phyloP scores from a whole-genome alignment of 495 filamentous ascomycete genomes.

The Penicillium canariense region DNA sequence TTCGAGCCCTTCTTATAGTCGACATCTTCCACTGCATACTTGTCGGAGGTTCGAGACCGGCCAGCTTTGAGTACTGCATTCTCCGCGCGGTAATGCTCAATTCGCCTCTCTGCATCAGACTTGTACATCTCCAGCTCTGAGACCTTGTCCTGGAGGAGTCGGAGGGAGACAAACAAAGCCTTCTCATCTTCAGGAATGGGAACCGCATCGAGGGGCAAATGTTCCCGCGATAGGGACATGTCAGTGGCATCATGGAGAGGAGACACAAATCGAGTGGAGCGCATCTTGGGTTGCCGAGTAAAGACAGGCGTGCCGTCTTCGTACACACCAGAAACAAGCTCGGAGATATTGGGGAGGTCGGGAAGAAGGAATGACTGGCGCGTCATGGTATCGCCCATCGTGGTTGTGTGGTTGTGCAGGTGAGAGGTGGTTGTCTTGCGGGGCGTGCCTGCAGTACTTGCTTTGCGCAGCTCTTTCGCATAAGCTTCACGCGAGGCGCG shows the following conservation, averaged over 20 bases:
- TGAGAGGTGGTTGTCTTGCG: constrained; percentile 21
- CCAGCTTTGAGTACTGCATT: constrained; percentile 53
- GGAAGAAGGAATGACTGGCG: constrained; percentile 65
- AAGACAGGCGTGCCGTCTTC: constrained; percentile 65
- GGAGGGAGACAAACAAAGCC: constrained; percentile 64
- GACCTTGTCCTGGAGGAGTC: constrained; percentile 66
- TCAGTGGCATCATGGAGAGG: constrained; percentile 41
- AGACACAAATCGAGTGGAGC: constrained; percentile 57
- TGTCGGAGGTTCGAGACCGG: constrained; percentile 43
- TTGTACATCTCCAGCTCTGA: constrained; percentile 58
- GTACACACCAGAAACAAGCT: constrained; percentile 67
- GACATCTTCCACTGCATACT: constrained; percentile 40
- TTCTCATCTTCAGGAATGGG: constrained; percentile 68
- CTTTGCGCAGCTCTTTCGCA: constrained; percentile 34
- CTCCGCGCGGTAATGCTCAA: constrained; percentile 56
- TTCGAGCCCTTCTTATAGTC: constrained; percentile 33
- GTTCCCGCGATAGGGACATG: constrained; percentile 38
- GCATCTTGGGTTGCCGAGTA: constrained; percentile 47
- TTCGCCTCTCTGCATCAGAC: constrained; percentile 53
- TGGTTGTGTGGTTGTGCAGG: constrained; percentile 24
- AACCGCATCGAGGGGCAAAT: constrained; percentile 58
- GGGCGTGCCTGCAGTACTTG: constrained; percentile 17
- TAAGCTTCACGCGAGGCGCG: constrained; percentile 43
- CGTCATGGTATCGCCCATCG: constrained; percentile 38
- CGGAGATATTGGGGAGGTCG: constrained; percentile 67